Conservation (phyloP, 2,329 filamentous ascomycete species). For the Calonectria pauciramosa region DNA sequence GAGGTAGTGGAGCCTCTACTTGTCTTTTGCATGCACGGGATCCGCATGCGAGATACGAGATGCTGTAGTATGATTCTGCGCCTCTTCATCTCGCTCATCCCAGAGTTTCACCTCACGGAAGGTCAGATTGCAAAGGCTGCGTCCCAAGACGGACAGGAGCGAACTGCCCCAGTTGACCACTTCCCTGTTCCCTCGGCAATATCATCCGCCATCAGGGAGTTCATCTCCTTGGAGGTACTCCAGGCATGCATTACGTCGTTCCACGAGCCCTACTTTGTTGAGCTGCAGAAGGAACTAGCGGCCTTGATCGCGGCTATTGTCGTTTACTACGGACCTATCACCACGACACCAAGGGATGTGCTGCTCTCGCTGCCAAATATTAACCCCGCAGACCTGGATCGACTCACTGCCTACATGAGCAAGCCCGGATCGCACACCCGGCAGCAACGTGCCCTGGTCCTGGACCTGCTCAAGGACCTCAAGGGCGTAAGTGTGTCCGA, state of each 20-base stretch:
- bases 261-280: conserved; percentile 96
- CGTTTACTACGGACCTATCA: conserved; percentile 78
- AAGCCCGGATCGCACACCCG: conserved; percentile 74
- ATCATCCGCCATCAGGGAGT: conserved; percentile 82
- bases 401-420: conserved; percentile 72
- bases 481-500: conserved; percentile 94
- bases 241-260: conserved; percentile 91
- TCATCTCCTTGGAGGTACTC: conserved; percentile 89
- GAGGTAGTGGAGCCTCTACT: conserved; percentile 89
- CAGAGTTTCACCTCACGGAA: conserved; percentile 78
- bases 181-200: conserved; percentile 67
- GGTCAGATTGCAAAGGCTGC: conserved; percentile 44
- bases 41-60: conserved; percentile 89
- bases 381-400: conserved; percentile 75
- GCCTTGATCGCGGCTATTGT: conserved; percentile 89
- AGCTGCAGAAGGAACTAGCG: conserved; percentile 93
- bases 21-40: conserved; percentile 90
- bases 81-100: conserved; percentile 87
- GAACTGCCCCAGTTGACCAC: conserved; percentile 49
- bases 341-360: conserved; percentile 78
- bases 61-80: conserved; percentile 89
- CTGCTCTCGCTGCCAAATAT: conserved; percentile 87
- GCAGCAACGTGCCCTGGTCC: conserved; percentile 83
- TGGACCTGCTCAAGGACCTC: conserved; percentile 88
- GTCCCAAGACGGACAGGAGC: conserved; percentile 43